Evolutionary conservation across 768 basidiomycete species (phyloP).

Genomic region (Cystoderma amianthinum): DNA sequence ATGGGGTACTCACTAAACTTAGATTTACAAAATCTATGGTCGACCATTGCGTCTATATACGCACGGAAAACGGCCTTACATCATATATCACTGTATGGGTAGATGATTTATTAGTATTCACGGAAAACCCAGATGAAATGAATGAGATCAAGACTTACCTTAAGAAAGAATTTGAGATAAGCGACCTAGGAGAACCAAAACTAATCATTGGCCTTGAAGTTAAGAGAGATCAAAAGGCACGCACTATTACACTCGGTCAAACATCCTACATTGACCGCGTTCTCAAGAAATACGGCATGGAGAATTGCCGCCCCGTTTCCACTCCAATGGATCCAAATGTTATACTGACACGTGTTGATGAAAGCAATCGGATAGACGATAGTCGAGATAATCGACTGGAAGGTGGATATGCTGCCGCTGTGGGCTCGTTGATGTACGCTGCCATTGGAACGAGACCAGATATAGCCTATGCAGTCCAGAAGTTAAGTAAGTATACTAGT

Average conservation of each 20-base stretch:
- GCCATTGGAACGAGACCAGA: not conserved
- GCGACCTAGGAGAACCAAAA: conserved; percentile 16
- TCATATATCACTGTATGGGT: conserved; percentile 21
- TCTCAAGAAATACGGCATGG: too few species aligned
- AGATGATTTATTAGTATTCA: conserved; percentile 24
- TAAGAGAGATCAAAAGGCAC: conserved; percentile 6
- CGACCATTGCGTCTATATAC: conserved; percentile 14
- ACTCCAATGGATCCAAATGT: not conserved
- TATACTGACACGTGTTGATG: not conserved
- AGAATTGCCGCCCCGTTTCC: not conserved
- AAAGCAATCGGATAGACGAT: too few species aligned
- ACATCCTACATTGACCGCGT: conserved; percentile 18
- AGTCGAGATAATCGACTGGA: not conserved
- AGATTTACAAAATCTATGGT: conserved; percentile 7
- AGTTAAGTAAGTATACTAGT: too few species aligned
- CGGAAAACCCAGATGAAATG: conserved; percentile 8
- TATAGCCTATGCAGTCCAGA: not conserved
- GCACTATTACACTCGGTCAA: conserved; percentile 19
- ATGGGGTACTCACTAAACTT: conserved; percentile 6
- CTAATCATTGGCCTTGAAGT: conserved; percentile 26
- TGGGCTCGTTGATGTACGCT: not conserved
- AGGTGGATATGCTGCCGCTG: not conserved
- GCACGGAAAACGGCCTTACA: conserved; percentile 6
- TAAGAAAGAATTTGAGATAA: conserved; percentile 17
- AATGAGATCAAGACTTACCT: conserved; percentile 14